Percentiles rank a stretch among this genome's conserved stretches.
Evolutionary conservation across 140 eudicot species (phyloP).

Genomic region (Oenanthe javanica): DNA sequence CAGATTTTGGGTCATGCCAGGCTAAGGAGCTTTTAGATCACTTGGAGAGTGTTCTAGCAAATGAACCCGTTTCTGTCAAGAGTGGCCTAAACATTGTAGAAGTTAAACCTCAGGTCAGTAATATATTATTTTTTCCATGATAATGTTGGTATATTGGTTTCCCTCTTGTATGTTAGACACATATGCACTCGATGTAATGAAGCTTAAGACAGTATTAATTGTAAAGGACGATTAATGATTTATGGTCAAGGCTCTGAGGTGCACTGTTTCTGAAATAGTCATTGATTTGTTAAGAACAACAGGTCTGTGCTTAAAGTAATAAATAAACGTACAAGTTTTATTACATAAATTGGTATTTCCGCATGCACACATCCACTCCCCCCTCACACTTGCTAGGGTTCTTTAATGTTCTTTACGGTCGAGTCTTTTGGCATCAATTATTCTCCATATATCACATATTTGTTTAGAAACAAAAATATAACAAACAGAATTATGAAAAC

Average conservation of each 20-base stretch:
- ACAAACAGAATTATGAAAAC: no score
- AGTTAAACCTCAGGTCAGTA: constrained; percentile 82
- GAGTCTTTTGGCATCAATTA: no score
- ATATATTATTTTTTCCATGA: neutral
- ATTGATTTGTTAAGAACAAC: neutral
- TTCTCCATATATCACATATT: no score
- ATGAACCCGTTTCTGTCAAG: constrained; percentile 89
- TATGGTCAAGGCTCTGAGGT: neutral
- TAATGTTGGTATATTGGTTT: neutral
- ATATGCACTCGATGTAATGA: neutral
- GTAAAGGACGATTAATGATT: neutral
- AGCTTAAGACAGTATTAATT: neutral
- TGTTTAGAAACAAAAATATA: no score
- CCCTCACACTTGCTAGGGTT: neutral
- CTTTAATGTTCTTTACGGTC: neutral
- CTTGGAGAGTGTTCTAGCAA: constrained; percentile 87
- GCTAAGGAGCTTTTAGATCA: constrained; percentile 91
- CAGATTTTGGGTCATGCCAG: constrained; percentile 86
- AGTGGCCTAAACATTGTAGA: constrained; percentile 78
- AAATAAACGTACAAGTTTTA: no score
- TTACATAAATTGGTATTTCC: no score
- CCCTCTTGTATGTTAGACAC: neutral
- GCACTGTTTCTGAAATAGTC: neutral
- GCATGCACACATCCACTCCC: no score
- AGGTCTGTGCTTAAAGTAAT: neutral